Evolutionary conservation across 768 basidiomycete genomes (phyloP).

Genomic region (Lentinula sp.): DNA sequence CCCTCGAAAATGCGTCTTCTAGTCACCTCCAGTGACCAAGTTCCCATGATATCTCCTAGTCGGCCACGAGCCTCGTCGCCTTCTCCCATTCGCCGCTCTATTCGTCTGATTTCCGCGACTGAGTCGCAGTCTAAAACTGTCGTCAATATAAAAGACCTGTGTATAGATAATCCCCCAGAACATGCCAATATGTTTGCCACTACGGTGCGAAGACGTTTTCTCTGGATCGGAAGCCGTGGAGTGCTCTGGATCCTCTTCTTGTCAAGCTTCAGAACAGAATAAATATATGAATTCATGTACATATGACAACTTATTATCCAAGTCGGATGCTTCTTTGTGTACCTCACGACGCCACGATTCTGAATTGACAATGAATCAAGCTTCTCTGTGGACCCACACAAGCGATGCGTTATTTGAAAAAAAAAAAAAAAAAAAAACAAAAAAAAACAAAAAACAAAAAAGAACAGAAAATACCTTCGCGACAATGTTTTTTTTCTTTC

Average conservation of each 20-base stretch:
- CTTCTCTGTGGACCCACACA: too few species aligned
- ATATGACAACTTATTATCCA: too few species aligned
- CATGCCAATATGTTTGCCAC: background rate
- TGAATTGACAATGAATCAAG: too few species aligned
- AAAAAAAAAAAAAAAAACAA: too few species aligned
- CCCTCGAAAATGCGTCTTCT: background rate
- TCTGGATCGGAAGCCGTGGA: conserved; percentile 7
- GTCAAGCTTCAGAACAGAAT: background rate
- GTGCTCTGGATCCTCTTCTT: background rate
- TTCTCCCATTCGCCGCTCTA: background rate
- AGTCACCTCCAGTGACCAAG: background rate
- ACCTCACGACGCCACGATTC: too few species aligned
- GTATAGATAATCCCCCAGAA: background rate
- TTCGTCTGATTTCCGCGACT: background rate
- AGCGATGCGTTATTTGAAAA: too few species aligned
- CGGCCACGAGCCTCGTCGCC: too few species aligned
- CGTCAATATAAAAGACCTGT: background rate
- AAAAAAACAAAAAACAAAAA: too few species aligned
- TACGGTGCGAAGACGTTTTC: conserved; percentile 1
- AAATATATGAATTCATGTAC: background rate
- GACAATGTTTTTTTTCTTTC: too few species aligned
- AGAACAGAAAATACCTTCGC: too few species aligned
- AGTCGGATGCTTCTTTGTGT: too few species aligned
- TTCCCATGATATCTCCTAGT: background rate
- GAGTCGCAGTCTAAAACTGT: background rate